Conservation (phyloP, 768 basidiomycete species). For the Sistotremastrum niveocremeum region DNA sequence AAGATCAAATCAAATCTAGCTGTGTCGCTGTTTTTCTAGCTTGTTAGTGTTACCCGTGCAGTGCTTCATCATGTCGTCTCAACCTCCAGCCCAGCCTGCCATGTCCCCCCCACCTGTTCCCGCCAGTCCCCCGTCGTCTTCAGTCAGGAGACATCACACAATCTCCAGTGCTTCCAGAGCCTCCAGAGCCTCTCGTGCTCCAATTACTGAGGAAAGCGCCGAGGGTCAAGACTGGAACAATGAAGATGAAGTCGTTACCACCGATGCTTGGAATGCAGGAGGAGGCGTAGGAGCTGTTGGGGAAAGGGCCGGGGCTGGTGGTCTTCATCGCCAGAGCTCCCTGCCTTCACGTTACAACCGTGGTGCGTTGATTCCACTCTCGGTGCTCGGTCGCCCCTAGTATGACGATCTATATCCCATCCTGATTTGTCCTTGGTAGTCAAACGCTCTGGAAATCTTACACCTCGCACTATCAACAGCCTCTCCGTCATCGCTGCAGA, state of each 20-base stretch:
- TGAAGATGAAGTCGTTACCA: slow-evolving; percentile 65
- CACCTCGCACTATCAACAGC: slow-evolving; percentile 68
- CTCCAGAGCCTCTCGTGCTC: slow-evolving; percentile 46
- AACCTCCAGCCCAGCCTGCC: slow-evolving; percentile 12
- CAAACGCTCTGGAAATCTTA: slow-evolving; percentile 43
- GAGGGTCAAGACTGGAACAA: slow-evolving; percentile 41
- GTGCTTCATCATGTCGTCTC: slow-evolving; percentile 20
- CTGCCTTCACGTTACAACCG: slow-evolving; percentile 71
- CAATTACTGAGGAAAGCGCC: slow-evolving; percentile 55
- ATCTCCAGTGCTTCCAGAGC: slow-evolving; percentile 64
- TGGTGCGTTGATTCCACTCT: slow-evolving; percentile 27
- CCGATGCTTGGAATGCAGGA: slow-evolving; percentile 47
- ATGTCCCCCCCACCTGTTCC: slow-evolving; percentile 30
- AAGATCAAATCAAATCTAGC: too few relatives aligned
- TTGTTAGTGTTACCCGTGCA: too few relatives aligned
- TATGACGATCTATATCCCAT: background rate
- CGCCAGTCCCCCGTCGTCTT: slow-evolving; percentile 22
- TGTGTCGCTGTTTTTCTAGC: too few relatives aligned
- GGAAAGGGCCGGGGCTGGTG: slow-evolving; percentile 44
- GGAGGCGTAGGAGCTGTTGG: slow-evolving; percentile 73
- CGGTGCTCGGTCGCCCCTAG: background rate
- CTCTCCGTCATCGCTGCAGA: slow-evolving; percentile 58
- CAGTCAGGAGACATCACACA: slow-evolving; percentile 73
- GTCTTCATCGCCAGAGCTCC: slow-evolving; percentile 65
- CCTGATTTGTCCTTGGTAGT: slow-evolving; percentile 15